A percentile compares a stretch with the other conserved stretches of the same genome.
Conservation (phyloP, 306 rosid species). For the Gillenia trifoliata region DNA sequence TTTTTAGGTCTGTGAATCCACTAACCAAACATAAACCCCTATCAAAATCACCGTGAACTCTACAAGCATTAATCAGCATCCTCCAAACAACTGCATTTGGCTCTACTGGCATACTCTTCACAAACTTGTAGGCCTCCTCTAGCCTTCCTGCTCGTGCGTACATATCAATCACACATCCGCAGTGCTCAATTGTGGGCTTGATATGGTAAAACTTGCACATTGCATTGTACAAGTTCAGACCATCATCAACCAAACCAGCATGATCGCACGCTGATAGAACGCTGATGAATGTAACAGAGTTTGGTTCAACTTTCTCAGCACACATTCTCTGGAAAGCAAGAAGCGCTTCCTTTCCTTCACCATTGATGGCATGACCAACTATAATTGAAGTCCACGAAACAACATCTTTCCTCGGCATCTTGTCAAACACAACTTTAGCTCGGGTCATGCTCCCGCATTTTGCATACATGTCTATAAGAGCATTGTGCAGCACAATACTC, state of each 20-base stretch:
- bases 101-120: slow-evolving; percentile 4
- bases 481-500: slow-evolving; percentile 12
- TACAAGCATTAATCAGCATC: slow-evolving; percentile 17
- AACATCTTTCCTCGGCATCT: slow-evolving; percentile 16
- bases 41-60: slow-evolving; percentile 16
- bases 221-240: slow-evolving; percentile 2
- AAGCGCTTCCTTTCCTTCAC: slow-evolving; percentile 16
- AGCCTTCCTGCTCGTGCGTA: slow-evolving; percentile 18
- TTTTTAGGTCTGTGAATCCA: background rate
- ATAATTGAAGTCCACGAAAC: slow-evolving; percentile 24
- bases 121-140: slow-evolving; percentile 18
- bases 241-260: slow-evolving; percentile 21
- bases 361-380: slow-evolving; percentile 21
- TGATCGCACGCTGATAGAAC: slow-evolving; percentile 16
- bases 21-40: slow-evolving; percentile 8
- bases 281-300: slow-evolving; percentile 15
- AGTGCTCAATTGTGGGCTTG: slow-evolving; percentile 15
- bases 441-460: slow-evolving; percentile 19
- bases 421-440: slow-evolving; percentile 16
- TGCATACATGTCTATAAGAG: slow-evolving; percentile 21
- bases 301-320: slow-evolving; percentile 21
- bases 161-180: slow-evolving; percentile 19
- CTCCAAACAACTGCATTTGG: slow-evolving; percentile 21
- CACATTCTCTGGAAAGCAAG: slow-evolving; percentile 14
- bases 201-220: slow-evolving; percentile 11